Conservation (phyloP, 78 protist genomes). For the Dictyostelium discoideum region DNA sequence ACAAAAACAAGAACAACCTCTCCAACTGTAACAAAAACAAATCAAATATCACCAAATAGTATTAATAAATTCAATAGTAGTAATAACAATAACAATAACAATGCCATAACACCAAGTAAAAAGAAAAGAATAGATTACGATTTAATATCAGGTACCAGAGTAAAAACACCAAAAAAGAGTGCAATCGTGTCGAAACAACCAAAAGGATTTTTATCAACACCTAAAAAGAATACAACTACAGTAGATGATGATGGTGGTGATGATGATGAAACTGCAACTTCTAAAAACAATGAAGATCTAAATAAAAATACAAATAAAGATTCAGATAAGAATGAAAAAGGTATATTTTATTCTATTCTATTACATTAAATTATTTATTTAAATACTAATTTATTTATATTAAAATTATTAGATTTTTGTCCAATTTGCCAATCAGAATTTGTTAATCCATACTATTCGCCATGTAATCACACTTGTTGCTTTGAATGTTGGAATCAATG, state of each 20-base stretch:
- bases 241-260: neutral
- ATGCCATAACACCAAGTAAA: neutral
- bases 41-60: neutral
- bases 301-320: too few species aligned
- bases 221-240: neutral
- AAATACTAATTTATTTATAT: too few species aligned
- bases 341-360: neutral
- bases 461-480: conserved; percentile 57
- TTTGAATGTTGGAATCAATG: conserved; percentile 71
- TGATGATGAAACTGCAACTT: neutral
- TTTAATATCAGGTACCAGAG: conserved; percentile 25
- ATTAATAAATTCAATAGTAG: neutral
- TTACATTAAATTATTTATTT: too few species aligned
- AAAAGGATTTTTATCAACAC: conserved; percentile 31
- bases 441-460: conserved; percentile 26
- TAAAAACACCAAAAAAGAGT: conserved; percentile 6
- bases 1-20: neutral
- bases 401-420: conserved; percentile 8
- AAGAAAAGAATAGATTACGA: conserved; percentile 20
- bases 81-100: neutral
- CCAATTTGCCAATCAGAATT: conserved; percentile 54
- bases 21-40: neutral
- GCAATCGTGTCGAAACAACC: neutral
- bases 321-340: neutral
- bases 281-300: neutral